phyloP scores from a whole-genome alignment of 1,284 basidiomycete genomes.

The Pterulicium gracile region DNA sequence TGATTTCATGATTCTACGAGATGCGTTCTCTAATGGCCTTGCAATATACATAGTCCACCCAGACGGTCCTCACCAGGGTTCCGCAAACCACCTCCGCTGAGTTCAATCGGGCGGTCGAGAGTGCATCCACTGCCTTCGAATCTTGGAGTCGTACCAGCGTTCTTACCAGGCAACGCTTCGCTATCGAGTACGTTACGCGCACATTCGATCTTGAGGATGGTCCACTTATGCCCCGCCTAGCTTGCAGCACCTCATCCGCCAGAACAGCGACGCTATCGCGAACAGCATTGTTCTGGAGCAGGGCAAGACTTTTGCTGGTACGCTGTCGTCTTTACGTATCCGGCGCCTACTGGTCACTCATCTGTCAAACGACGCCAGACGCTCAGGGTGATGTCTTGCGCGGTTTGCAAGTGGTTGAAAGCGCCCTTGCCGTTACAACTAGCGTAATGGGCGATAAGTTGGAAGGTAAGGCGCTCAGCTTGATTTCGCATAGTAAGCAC shows the following conservation, averaged over 20 bases:
- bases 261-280: slow-evolving; percentile 70
- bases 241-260: slow-evolving; percentile 70
- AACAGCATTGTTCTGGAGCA: slow-evolving; percentile 80
- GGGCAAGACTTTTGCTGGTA: slow-evolving; percentile 79
- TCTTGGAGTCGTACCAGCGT: slow-evolving; percentile 85
- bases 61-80: slow-evolving; percentile 80
- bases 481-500: slow-evolving; percentile 5
- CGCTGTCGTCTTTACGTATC: slow-evolving; percentile 8
- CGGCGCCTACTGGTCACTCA: slow-evolving; percentile 1
- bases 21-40: slow-evolving; percentile 1
- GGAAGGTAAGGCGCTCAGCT: slow-evolving; percentile 66
- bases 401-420: slow-evolving; percentile 92
- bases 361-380: slow-evolving; percentile 34
- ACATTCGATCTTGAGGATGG: too few species aligned
- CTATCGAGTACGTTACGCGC: slow-evolving; percentile 63
- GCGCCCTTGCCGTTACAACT: slow-evolving; percentile 75
- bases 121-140: slow-evolving; percentile 83
- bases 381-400: slow-evolving; percentile 92
- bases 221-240: slow-evolving; percentile 25
- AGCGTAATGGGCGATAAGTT: slow-evolving; percentile 84
- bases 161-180: slow-evolving; percentile 81
- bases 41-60: slow-evolving; percentile 54
- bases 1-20: slow-evolving; percentile 6
- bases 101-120: slow-evolving; percentile 79
- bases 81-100: slow-evolving; percentile 82